Percentiles rank a stretch among this genome's conserved stretches.
Evolutionary conservation across 768 basidiomycete species (phyloP).

Genomic region (Trametes villosa): DNA sequence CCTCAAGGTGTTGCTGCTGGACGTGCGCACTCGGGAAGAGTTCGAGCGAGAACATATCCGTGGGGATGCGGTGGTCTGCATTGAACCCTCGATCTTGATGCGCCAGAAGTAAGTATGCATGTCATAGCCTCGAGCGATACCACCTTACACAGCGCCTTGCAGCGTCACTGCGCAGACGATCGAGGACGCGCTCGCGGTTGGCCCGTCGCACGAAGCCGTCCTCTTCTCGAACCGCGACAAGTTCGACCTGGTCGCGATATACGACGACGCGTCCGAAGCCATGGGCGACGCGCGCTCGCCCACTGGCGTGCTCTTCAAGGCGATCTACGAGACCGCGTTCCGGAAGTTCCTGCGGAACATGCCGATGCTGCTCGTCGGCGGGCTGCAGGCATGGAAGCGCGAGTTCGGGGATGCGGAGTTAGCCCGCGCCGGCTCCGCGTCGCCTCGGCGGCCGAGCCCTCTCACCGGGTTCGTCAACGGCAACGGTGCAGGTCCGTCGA

Average conservation of each 20-base stretch:
- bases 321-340: slow-evolving; percentile 77
- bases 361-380: slow-evolving; percentile 86
- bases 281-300: slow-evolving; percentile 55
- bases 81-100: slow-evolving; percentile 79
- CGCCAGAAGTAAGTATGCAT: slow-evolving; percentile 71
- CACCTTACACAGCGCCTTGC: neutral
- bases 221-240: slow-evolving; percentile 86
- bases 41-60: slow-evolving; percentile 78
- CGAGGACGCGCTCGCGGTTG: slow-evolving; percentile 74
- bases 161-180: slow-evolving; percentile 71
- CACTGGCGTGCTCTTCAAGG: slow-evolving; percentile 61
- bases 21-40: slow-evolving; percentile 78
- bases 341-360: slow-evolving; percentile 69
- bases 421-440: slow-evolving; percentile 24
- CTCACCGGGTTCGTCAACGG: slow-evolving; percentile 18
- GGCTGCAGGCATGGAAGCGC: slow-evolving; percentile 79
- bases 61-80: slow-evolving; percentile 71
- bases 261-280: slow-evolving; percentile 67
- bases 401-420: slow-evolving; percentile 53
- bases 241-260: slow-evolving; percentile 87
- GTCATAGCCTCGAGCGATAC: neutral
- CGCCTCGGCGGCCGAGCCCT: slow-evolving; percentile 7
- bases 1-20: slow-evolving; percentile 74
- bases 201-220: slow-evolving; percentile 68
- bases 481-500: slow-evolving; percentile 15